Evolutionary conservation across 257 asterid species (phyloP).

Genomic region (Rubia yunnanensis): DNA sequence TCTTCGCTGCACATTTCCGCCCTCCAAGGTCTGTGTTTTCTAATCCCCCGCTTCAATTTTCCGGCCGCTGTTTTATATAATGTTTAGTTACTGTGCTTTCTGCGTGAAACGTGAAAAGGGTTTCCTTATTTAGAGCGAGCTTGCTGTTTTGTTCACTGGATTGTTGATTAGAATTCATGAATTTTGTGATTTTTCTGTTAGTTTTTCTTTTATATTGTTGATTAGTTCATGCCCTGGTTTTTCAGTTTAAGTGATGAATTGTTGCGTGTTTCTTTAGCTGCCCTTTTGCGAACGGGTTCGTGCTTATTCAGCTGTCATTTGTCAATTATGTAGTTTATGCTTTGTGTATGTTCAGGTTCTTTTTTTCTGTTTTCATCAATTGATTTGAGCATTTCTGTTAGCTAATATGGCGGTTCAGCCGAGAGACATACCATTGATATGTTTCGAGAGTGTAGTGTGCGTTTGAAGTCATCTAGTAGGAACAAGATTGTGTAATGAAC

Average conservation of each 20-base stretch:
- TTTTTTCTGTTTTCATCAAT: background rate
- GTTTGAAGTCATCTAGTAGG: background rate
- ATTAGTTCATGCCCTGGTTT: background rate
- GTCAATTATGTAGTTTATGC: background rate
- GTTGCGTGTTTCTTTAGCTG: background rate
- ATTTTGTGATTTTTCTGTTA: background rate
- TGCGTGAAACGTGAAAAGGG: background rate
- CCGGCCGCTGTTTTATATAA: background rate
- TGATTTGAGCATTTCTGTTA: background rate
- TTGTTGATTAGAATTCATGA: background rate
- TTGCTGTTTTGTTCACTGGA: background rate
- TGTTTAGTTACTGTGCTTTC: background rate
- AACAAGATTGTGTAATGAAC: background rate
- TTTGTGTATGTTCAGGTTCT: background rate
- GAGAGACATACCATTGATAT: no score
- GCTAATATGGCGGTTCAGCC: background rate
- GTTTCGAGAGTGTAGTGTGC: background rate
- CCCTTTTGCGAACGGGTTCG: background rate
- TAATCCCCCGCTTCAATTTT: background rate
- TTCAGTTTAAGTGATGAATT: background rate
- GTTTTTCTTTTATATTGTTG: background rate
- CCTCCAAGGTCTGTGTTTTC: conserved; percentile 50
- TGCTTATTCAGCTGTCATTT: background rate
- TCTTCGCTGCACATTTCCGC: conserved; percentile 38
- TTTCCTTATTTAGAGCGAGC: background rate